Conservation (phyloP, 2,329 filamentous ascomycete genomes). For the Fusarium burgessii region DNA sequence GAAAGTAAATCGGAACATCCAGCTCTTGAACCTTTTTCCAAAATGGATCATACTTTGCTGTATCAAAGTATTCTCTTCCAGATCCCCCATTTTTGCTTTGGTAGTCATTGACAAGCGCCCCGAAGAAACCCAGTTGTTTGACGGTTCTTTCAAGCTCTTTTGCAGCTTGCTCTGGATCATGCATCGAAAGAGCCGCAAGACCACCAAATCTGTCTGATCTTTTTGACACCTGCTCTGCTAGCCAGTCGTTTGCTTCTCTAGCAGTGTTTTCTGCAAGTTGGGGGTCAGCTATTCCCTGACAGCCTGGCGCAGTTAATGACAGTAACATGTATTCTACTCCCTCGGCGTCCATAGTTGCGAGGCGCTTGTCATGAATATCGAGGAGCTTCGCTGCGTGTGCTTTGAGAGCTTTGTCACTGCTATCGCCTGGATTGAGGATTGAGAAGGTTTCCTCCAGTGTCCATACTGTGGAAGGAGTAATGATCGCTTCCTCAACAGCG, state of each 20-base stretch:
- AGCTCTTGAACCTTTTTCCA: constrained; percentile 15
- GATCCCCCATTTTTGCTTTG: neutral
- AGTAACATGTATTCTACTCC: constrained; percentile 30
- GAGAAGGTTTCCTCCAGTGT: neutral
- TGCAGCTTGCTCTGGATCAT: constrained; percentile 1
- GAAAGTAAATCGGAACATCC: constrained; percentile 22
- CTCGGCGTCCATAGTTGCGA: constrained; percentile 5
- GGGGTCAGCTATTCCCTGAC: constrained; percentile 3
- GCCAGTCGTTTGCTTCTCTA: constrained; percentile 7
- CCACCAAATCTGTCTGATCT: constrained; percentile 9
- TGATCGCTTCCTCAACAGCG: neutral
- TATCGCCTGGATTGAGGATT: neutral
- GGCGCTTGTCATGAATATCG: constrained; percentile 18
- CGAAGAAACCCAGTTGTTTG: neutral
- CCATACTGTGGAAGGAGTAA: neutral
- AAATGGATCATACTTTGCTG: constrained; percentile 5
- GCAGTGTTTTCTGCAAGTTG: neutral
- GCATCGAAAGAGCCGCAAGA: constrained; percentile 14
- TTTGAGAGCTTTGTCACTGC: neutral
- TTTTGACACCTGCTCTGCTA: neutral
- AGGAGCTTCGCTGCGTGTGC: neutral
- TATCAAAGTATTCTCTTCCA: constrained; percentile 11
- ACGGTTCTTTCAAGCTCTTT: constrained; percentile 10
- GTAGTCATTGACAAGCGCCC: constrained; percentile 22
- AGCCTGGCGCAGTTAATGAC: constrained; percentile 18